Base-by-base conservation (phyloP, 164 flowering plant genomes). In the Magnolia changhungtana region DNA sequence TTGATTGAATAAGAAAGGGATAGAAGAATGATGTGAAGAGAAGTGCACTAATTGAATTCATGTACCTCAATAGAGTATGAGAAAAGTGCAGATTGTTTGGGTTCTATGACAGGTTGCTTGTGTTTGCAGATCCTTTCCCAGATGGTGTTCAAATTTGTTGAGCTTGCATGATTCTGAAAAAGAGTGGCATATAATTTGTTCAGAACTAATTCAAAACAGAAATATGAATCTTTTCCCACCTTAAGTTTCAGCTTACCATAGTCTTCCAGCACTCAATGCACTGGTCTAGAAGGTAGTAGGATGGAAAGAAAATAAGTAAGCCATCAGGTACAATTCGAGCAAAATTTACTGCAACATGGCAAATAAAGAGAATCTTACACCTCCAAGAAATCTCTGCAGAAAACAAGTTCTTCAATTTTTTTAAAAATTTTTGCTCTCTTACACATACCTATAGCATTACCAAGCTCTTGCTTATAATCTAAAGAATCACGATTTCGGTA, bases 251-350 rank as follows among this genome's bases (percentile, higher is more conserved):
- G 20, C 77, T 80, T 83, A 96, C 99, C 88, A 59, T 73, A 75
- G 85, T 81, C 85, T 94, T 90, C 99, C 99, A 96, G 85, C 86
- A 91, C 24, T 74, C 87, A 77, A 96, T 87, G 84, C 94, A 92
- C 78, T 85, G 89, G 73, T 94, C 97, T 88, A 96, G 50, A 75
- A 89, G 76, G 84, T 91, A 94, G 84, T 96, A 96, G 9, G 99
- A 96, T 63, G 99, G 97, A 76, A 96, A 96, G 84, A 96, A 96
- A 68, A 96, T 92, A 78, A 96, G 97, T 71, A 96, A 83, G 13
- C 99, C 99, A 88, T 92, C 94, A 10, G 99, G 99, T 71, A 96
- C 97, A 80, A 96, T 90, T 72, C 99, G 90, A 83, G 99, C 90
- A 81, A 94, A 89, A 82, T 96, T 96, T 69, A 93, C 99, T 96